Percentiles rank a stretch among this genome's conserved stretches.
Evolutionary conservation across 1,284 basidiomycete species (phyloP).

Genomic region (Tilletia walkeri): DNA sequence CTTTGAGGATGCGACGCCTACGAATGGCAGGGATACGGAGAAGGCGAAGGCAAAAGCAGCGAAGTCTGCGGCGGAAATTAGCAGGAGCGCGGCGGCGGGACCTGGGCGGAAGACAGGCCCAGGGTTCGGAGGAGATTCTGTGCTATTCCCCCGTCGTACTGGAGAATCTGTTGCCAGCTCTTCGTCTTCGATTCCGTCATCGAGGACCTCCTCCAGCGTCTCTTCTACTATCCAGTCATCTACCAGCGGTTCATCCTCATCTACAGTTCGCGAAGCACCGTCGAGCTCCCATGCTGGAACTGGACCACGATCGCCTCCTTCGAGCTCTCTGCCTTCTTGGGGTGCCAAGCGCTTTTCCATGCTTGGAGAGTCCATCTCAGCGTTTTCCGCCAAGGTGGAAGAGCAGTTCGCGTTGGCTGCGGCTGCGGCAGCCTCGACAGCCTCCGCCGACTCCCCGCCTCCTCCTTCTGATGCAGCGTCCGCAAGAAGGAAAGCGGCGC

Average conservation of each 20-base stretch:
- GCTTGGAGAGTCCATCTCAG: slow-evolving; percentile 7
- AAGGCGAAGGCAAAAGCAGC: neutral
- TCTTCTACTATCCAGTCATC: neutral
- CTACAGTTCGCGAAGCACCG: neutral
- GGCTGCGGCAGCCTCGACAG: neutral
- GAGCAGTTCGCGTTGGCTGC: slow-evolving; percentile 12
- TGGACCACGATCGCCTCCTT: neutral
- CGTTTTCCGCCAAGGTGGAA: slow-evolving; percentile 13
- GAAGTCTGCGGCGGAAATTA: neutral
- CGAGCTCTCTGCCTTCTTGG: slow-evolving; percentile 8
- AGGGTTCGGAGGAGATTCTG: neutral
- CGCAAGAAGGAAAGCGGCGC: neutral
- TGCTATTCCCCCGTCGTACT: neutral
- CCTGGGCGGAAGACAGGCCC: too few species aligned
- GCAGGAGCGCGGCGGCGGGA: neutral
- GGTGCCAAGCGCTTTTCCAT: slow-evolving; percentile 5
- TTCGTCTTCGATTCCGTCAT: neutral
- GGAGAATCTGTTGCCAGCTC: neutral
- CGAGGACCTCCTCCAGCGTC: neutral
- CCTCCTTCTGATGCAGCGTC: neutral
- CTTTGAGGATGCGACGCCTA: neutral
- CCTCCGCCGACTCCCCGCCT: neutral
- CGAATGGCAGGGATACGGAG: neutral
- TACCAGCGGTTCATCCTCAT: neutral
- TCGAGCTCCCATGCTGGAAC: too few species aligned